A percentile compares a stretch with the other conserved stretches of the same genome.
These are phyloP conservation scores for Daldinia grandis DNA, from an alignment of 495 filamentous ascomycete genomes.

Conservation along the genomic window DNA sequence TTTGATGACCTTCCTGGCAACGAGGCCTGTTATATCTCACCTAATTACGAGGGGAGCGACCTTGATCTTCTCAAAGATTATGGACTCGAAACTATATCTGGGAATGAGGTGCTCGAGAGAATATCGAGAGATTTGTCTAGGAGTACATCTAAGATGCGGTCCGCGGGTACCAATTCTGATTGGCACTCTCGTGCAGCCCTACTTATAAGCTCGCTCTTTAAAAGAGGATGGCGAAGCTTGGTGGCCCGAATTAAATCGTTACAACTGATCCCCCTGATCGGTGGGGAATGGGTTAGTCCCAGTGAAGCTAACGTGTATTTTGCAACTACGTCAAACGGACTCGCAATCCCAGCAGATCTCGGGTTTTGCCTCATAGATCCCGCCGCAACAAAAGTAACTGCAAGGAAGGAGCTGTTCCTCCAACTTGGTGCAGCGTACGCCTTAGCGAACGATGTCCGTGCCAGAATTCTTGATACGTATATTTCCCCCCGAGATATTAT, in stretches of 20 bases:
- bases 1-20: slow-evolving; percentile 28
- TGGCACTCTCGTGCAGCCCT: slow-evolving; percentile 40
- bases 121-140: slow-evolving; percentile 11
- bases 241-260: slow-evolving; percentile 16
- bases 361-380: slow-evolving; percentile 29
- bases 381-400: slow-evolving; percentile 17
- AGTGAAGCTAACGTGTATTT: slow-evolving; percentile 30
- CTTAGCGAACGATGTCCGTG: slow-evolving; percentile 1
- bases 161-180: slow-evolving; percentile 6
- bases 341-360: slow-evolving; percentile 42
- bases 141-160: slow-evolving; percentile 25
- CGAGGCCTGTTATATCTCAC: slow-evolving; percentile 25
- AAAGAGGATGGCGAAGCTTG: background rate
- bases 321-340: slow-evolving; percentile 14
- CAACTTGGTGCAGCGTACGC: slow-evolving; percentile 36
- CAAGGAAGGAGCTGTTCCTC: slow-evolving; percentile 42
- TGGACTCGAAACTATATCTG: background rate
- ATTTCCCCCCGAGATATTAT: no score
- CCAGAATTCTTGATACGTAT: no score
- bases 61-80: slow-evolving; percentile 14
- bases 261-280: slow-evolving; percentile 24
- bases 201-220: slow-evolving; percentile 16
- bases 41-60: slow-evolving; percentile 1
- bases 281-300: slow-evolving; percentile 27
- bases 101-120: background rate